Base-by-base conservation (phyloP, 345 rosid species). In the Psidium friedrichsthalianum region DNA sequence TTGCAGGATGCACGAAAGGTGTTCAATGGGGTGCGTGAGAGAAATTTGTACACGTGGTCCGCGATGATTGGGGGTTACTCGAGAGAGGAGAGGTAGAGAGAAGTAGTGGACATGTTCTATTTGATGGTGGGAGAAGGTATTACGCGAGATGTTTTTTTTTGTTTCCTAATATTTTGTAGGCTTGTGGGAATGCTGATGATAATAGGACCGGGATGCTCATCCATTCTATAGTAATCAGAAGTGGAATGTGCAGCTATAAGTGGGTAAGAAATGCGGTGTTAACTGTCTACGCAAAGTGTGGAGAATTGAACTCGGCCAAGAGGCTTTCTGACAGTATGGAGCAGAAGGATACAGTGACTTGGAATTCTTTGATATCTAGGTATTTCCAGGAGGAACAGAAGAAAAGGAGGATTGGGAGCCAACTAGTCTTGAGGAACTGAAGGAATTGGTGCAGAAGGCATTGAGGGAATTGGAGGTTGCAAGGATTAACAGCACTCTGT, bases 21-120 rank as follows among this genome's bases (percentile, higher is more conserved):
- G 90, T 95, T 96, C 85, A 95, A 89, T 86, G 90, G 86, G 85
- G 95, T 93, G 95, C 91, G 87, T 16, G 93, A 89, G 83, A 94
- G 92, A 86, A 93, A 94, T 69, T 56, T 96, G 88, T 95, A 90
- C 59, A 76, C 97, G 0, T 96, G 98, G 98, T 96, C 99, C 42
- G 97, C 99, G 11, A 94, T 96, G 92, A 93, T 96, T n/a, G 98
- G 97, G 29, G 98, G 94, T 8, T 94, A 88, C 85, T 91, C 91
- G 9, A 92, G 98, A 85, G 93, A 91, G 76, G 89, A 87, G 82
- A 89, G 93, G 86, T 95, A 95, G 95, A 88, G 85, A 86, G 95
- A 95, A 87, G 98, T 92, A 56, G 90, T 95, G 82, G 89, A 88
- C 82, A 89, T 96, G 44, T 96, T 94, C 90, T 69, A 84, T 90